Base-by-base conservation (phyloP, 2,329 filamentous ascomycete genomes). In the Venturia pyrina region DNA sequence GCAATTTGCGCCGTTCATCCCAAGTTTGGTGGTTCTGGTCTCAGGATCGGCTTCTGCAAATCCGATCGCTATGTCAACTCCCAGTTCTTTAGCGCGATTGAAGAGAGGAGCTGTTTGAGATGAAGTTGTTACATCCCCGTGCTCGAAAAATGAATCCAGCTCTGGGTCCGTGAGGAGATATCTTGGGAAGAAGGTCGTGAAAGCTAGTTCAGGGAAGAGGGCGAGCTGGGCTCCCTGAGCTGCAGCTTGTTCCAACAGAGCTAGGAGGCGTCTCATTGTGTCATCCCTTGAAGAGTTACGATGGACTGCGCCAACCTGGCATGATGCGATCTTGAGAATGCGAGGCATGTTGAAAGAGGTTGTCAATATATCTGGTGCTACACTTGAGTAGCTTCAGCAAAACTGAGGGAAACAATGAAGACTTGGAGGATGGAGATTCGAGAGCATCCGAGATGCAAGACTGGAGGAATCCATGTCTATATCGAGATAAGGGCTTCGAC, bases 141-240 rank as follows among this genome's bases (percentile, higher is more conserved):
- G 75, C 67, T 84, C 82, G 68, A 84, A 84, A 72, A 79, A 83
- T 4, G 72, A 69, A 41, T 80, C 79, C 17, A 83, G 71, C 56
- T 81, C 76, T 17, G 73, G 71, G 65, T 81, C 77, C 6, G 75
- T 71, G 66, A 83, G 77, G 59, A 83, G 71, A 67, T 81, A 76
- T 10, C 80, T 77, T 0, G 82, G 81, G 69, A 84, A 84, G 75
- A 85, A 84, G 0, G 82, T 84, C 1, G 82, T 83, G 40, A 84
- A 79, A 13, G 81, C 79, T 32, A 79, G 76, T 70, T 85, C 82
- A 1, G 82, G 82, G 67, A 81, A 84, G 8, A 83, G 76, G 17
- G 83, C 78, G 0, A 84, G 68, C 66, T 80, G 76, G 21, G 79
- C 81, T 21, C 76, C 75, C 66, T 80, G 70, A 4, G 71, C 66